Conservation (phyloP, 169 alveolate genomes). For the Plasmodium vivax region DNA sequence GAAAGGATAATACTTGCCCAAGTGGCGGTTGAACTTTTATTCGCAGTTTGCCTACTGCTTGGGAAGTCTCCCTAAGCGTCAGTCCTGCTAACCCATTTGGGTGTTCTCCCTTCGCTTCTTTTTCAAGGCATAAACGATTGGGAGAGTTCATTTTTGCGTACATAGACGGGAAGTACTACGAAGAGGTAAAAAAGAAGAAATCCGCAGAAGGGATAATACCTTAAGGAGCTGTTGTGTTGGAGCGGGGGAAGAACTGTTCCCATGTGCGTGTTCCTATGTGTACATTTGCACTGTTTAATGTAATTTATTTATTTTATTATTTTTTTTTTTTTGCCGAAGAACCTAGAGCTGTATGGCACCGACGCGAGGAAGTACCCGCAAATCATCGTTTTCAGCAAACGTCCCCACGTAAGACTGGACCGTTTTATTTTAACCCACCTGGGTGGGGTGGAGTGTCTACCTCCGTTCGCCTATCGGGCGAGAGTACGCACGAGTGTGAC, state of each 20-base stretch:
- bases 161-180: conserved; percentile 63
- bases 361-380: conserved; percentile 45
- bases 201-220: not conserved
- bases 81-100: not conserved
- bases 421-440: not conserved
- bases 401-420: conserved; percentile 27
- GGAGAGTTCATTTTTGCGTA: conserved; percentile 39
- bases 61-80: not conserved
- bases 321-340: conserved; percentile 5
- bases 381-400: conserved; percentile 42
- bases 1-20: not conserved
- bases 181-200: conserved; percentile 32
- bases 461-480: not conserved
- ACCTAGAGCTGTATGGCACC: conserved; percentile 42
- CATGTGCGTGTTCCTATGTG: not conserved
- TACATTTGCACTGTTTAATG: not conserved
- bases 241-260: not conserved
- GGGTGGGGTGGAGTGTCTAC: not conserved
- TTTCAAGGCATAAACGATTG: conserved; percentile 29
- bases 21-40: not conserved
- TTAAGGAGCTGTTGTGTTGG: not conserved
- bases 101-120: not conserved
- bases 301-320: not conserved
- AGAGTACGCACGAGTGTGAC: not conserved
- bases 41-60: not conserved